A percentile compares a stretch with the other conserved stretches of the same genome.
These are phyloP conservation scores for Yamadazyma dushanensis DNA, from an alignment of 1,139 yeast species.

Conservation along the genomic window DNA sequence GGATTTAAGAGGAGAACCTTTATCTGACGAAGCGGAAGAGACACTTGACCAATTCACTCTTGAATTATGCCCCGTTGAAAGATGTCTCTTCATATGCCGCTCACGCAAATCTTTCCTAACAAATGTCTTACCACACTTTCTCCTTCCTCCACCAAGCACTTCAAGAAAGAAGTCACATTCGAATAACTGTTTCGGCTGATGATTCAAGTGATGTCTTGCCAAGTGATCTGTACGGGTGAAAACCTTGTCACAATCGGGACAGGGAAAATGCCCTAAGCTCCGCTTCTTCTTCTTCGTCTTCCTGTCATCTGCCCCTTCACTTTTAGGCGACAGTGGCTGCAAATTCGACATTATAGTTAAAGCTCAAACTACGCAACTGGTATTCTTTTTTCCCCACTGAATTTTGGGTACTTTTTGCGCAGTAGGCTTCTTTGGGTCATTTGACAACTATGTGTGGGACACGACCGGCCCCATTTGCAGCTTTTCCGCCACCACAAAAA, in stretches of 20 bases:
- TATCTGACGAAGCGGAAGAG: constrained; percentile 10
- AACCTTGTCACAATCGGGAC: constrained; percentile 41
- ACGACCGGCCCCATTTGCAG: too few species aligned
- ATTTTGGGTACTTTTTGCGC: constrained; percentile 1
- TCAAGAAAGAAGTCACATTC: constrained; percentile 37
- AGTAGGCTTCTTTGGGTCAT: background rate
- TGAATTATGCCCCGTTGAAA: constrained; percentile 9
- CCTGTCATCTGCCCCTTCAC: background rate
- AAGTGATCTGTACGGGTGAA: constrained; percentile 47
- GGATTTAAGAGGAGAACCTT: constrained; percentile 8
- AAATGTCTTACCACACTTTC: constrained; percentile 43
- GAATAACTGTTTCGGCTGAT: constrained; percentile 37
- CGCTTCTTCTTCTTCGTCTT: constrained; percentile 11
- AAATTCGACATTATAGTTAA: constrained; percentile 6
- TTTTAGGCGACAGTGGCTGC: constrained; percentile 7
- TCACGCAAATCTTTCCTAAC: constrained; percentile 44
- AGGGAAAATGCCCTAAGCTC: constrained; percentile 21
- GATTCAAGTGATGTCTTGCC: constrained; percentile 46
- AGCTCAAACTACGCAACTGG: background rate
- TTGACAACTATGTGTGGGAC: too few species aligned
- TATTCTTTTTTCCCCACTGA: constrained; percentile 4
- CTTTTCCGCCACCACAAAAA: too few species aligned
- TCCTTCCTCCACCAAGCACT: constrained; percentile 24
- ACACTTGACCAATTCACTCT: constrained; percentile 17
- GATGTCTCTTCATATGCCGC: constrained; percentile 38